Percentiles rank a stretch among this genome's conserved stretches.
Evolutionary conservation across 2,329 filamentous ascomycete genomes (phyloP).

Genomic region (Lizonia empirigonia): DNA sequence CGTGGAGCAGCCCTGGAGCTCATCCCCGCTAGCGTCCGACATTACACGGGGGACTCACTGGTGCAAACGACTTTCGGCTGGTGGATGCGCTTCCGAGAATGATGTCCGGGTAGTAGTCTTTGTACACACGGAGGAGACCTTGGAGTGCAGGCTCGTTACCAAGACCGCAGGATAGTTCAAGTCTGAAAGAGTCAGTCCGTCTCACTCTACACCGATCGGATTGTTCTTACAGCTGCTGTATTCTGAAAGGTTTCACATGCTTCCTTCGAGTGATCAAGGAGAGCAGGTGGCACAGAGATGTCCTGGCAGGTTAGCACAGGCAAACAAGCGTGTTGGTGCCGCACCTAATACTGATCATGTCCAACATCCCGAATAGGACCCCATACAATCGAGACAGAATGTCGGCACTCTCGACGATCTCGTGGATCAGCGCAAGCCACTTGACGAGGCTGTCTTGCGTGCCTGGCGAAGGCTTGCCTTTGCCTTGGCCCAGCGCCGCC

Average conservation of each 20-base stretch:
- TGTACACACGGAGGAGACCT: conserved; percentile 79
- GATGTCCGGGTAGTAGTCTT: conserved; percentile 89
- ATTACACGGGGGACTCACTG: conserved; percentile 36
- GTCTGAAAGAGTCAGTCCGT: conserved; percentile 41
- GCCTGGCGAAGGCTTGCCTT: conserved; percentile 72
- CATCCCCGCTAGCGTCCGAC: conserved; percentile 12
- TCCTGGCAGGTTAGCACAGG: conserved; percentile 40
- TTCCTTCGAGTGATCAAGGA: conserved; percentile 79
- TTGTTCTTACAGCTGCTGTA: conserved; percentile 66
- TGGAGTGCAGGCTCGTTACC: conserved; percentile 74
- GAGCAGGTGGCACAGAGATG: conserved; percentile 73
- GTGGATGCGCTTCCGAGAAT: conserved; percentile 71
- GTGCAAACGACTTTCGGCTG: conserved; percentile 47
- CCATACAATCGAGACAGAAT: conserved; percentile 73
- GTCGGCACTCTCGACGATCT: conserved; percentile 67
- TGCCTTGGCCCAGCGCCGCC: conserved; percentile 76
- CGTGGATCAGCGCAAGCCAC: conserved; percentile 80
- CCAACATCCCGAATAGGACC: conserved; percentile 79
- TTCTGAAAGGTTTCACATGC: conserved; percentile 82
- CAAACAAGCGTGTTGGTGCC: conserved; percentile 8
- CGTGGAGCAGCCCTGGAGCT: conserved; percentile 21
- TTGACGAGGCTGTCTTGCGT: conserved; percentile 74
- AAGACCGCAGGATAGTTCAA: conserved; percentile 55
- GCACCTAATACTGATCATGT: conserved; percentile 77
- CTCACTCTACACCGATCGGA: not conserved